phyloP scores from a whole-genome alignment of 1,284 basidiomycete species.

The Papiliotrema terrestris region DNA sequence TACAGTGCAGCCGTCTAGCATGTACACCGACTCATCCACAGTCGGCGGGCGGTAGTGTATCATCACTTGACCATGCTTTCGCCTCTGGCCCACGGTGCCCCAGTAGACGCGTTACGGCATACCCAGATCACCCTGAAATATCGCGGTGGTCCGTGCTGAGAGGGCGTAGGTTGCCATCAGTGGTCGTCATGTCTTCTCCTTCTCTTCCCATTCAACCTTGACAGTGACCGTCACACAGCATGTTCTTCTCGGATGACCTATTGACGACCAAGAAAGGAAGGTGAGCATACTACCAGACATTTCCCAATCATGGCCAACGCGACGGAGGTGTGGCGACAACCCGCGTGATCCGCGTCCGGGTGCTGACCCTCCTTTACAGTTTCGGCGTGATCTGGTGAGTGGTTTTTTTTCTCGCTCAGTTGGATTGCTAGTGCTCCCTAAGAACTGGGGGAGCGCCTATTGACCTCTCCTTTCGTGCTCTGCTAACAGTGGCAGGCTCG shows the following conservation, averaged over 20 bases:
- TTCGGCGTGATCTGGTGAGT: conserved; percentile 43
- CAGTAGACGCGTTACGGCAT: too few species aligned
- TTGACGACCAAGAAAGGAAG: conserved; percentile 38
- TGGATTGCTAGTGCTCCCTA: neutral
- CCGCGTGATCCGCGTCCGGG: neutral
- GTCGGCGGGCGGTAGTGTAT: too few species aligned
- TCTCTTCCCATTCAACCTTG: neutral
- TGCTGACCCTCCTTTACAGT: conserved; percentile 11
- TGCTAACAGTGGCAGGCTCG: conserved; percentile 61
- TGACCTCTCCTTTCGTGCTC: neutral
- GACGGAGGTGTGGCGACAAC: neutral
- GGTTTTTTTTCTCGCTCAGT: neutral
- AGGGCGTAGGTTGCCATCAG: neutral
- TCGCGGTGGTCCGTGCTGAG: conserved; percentile 7
- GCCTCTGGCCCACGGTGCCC: too few species aligned
- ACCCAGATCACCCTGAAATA: too few species aligned
- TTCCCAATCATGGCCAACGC: neutral
- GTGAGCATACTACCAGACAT: conserved; percentile 18
- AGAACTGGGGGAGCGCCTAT: neutral
- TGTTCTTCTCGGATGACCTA: conserved; percentile 43
- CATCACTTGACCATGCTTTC: too few species aligned
- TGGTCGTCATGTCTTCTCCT: conserved; percentile 11
- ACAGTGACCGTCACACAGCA: too few species aligned
- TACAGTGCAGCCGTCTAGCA: too few species aligned
- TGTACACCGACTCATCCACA: too few species aligned